Base-by-base conservation (phyloP, 129 eudicot species). In the Heracleum sosnowskyi region DNA sequence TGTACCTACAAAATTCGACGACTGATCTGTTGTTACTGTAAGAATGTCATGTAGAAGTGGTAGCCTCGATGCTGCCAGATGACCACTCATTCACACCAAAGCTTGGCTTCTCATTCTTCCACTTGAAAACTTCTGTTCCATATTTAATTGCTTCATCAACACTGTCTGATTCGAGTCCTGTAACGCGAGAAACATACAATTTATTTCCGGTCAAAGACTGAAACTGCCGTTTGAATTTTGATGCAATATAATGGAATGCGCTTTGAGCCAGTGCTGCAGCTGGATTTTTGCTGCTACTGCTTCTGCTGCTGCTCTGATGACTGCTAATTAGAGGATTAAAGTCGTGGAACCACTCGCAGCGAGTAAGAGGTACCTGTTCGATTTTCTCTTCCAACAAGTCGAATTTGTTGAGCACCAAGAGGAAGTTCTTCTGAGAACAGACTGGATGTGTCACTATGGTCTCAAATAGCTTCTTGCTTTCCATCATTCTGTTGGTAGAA, bases 371-470 rank as follows among this genome's bases (percentile, higher is more conserved):
- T 28, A 75, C 78, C 13, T 75, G 73, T 72, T 85, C 86, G 40
- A 93, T 90, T 82, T 86, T 91, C 62, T 93, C 90, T 75, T 93
- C 96, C 2, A 93, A 83, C 8, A 88, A 88, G 78, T 93, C 97
- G n/a, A 83, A 90, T 55, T 93, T 91, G 86, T 84, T 93, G 69
- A 93, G 97, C 12, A 93, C 31, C 51, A 93, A 80, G 45, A 91
- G 90, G 82, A 89, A 89, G 47, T 84, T 75, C 75, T 82, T 91
- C 11, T 88, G 62, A 18, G 79, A 74, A 70, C 86, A 88, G 0
- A 84, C 53, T 31, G 95, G 88, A 77, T 93, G 88, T 36, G 87
- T 86, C 37, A 87, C 80, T 12, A 91, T 83, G 81, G 76, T 89
- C 80, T 91, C 90, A 10, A 93, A 69, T 69, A 69, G 46, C 44